Base-by-base conservation (phyloP, 805 yeast genomes). In the Cephaloascus albidus region DNA sequence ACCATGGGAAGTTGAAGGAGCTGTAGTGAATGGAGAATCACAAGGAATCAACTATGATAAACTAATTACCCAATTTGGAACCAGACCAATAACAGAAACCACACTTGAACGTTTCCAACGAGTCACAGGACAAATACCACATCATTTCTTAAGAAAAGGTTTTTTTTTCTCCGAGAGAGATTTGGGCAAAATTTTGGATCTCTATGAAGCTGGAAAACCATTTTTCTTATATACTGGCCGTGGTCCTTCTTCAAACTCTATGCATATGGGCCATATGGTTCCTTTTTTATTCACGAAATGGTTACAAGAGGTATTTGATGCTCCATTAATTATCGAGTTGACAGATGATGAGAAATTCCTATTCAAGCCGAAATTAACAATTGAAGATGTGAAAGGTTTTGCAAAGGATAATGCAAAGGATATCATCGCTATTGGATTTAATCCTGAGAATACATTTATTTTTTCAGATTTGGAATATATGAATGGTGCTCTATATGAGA, bases 1-100 rank as follows among this genome's bases (percentile, higher is more conserved):
- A 1, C 98, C 98, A 37, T 93, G 98, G 98, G 98, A 93, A 58
- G 98, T 93, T 23, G 96, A 85, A 61, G 98, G 97, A 42, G 97
- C 97, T 2, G 94, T 90, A 36, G 96, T 87, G 42, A 95, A 89
- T 52, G 98, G 98, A 40, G 70, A 81, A 51, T 76, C 84, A n/a
- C 89, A 84, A 58, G 88, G 78, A 20, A 89, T 93, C 49, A 96
- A 93, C 65, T 93, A 93, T 57, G 90, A 86, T 42, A 87, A 87
- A 63, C 70, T 93, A 48, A 84, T 87, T 51, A 68, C 69, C 46
- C 85, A 85, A 55, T 93, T 93, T 52, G 98, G 98, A 51, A 88
- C 97, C 30, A 77, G 68, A 45, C 65, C 71, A 37, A 80, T 93
- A 50, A 68, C 76, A 8, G 61, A 68, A 36, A 96, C 84, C 44